Percentiles rank a stretch among this genome's conserved stretches.
Evolutionary conservation across 257 asterid genomes (phyloP).

Genomic region (Pogostemon cablin): DNA sequence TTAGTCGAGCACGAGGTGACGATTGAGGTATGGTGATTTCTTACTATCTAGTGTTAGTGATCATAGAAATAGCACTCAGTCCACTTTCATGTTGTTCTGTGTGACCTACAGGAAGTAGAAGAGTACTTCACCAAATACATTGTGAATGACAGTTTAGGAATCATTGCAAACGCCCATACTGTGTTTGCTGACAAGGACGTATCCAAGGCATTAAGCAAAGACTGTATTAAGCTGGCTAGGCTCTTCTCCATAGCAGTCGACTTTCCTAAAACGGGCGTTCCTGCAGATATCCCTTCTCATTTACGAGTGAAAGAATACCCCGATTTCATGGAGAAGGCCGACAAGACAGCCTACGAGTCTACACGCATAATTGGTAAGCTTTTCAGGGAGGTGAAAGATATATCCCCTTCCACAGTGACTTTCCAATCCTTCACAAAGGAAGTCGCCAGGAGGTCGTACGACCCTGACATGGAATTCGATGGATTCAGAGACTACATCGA

Average conservation of each 20-base stretch:
- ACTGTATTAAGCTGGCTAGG: slow-evolving; percentile 62
- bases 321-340: slow-evolving; percentile 91
- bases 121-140: slow-evolving; percentile 86
- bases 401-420: slow-evolving; percentile 45
- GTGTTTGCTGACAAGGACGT: slow-evolving; percentile 71
- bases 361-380: slow-evolving; percentile 75
- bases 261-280: slow-evolving; percentile 87
- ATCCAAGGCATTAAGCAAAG: slow-evolving; percentile 54
- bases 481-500: slow-evolving; percentile 67
- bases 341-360: slow-evolving; percentile 59
- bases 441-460: slow-evolving; percentile 63
- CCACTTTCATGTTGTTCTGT: background rate
- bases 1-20: slow-evolving; percentile 69
- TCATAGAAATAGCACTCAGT: background rate
- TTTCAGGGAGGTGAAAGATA: slow-evolving; percentile 61
- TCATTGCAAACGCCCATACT: slow-evolving; percentile 67
- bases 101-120: slow-evolving; percentile 62
- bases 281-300: slow-evolving; percentile 76
- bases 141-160: slow-evolving; percentile 76
- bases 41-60: background rate
- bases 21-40: slow-evolving; percentile 55
- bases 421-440: slow-evolving; percentile 52
- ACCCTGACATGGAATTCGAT: slow-evolving; percentile 60
- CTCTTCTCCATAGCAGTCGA: slow-evolving; percentile 83
- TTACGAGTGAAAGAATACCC: slow-evolving; percentile 81